phyloP scores from a whole-genome alignment of 2,329 filamentous ascomycete species.

The Sphaerostilbella broomeana region DNA sequence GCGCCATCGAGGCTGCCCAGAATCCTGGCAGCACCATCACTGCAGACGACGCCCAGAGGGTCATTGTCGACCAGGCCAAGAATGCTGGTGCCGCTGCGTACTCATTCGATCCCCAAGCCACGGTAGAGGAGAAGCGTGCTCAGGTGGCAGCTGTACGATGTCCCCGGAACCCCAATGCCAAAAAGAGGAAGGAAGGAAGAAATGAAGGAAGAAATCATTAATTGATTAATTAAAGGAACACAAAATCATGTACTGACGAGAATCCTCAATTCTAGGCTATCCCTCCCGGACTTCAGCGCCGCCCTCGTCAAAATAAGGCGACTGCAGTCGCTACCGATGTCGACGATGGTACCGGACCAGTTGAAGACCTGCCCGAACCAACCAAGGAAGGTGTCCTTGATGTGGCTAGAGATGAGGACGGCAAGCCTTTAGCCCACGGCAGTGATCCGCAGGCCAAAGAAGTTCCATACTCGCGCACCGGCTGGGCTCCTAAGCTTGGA shows the following conservation, averaged over 20 bases:
- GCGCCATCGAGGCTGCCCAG: slow-evolving; percentile 67
- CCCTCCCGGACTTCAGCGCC: slow-evolving; percentile 30
- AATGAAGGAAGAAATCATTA: too few relatives aligned
- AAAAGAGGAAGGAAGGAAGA: too few relatives aligned
- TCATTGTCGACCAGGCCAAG: slow-evolving; percentile 69
- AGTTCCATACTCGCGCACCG: slow-evolving; percentile 48
- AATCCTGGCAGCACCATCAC: slow-evolving; percentile 63
- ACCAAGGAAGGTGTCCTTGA: slow-evolving; percentile 63
- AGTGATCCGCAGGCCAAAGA: slow-evolving; percentile 48
- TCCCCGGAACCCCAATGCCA: too few relatives aligned
- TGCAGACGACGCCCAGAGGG: slow-evolving; percentile 64
- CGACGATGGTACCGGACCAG: slow-evolving; percentile 60
- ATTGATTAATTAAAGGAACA: too few relatives aligned
- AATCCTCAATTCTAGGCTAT: slow-evolving; percentile 26
- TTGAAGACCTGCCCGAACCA: slow-evolving; percentile 72
- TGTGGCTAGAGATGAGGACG: slow-evolving; percentile 42
- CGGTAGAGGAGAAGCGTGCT: slow-evolving; percentile 73
- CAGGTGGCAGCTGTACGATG: slow-evolving; percentile 65
- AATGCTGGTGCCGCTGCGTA: slow-evolving; percentile 75
- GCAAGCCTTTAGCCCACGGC: slow-evolving; percentile 43
- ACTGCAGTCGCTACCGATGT: slow-evolving; percentile 72
- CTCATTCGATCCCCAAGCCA: slow-evolving; percentile 81
- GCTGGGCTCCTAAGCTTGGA: slow-evolving; percentile 86
- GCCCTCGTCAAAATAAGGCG: slow-evolving; percentile 43
- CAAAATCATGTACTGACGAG: slow-evolving; percentile 15